Evolutionary conservation across 2,329 filamentous ascomycete species (phyloP), one percentile per base, ranked within the genome.

Genomic region (Ascochyta viciae-villosae): DNA sequence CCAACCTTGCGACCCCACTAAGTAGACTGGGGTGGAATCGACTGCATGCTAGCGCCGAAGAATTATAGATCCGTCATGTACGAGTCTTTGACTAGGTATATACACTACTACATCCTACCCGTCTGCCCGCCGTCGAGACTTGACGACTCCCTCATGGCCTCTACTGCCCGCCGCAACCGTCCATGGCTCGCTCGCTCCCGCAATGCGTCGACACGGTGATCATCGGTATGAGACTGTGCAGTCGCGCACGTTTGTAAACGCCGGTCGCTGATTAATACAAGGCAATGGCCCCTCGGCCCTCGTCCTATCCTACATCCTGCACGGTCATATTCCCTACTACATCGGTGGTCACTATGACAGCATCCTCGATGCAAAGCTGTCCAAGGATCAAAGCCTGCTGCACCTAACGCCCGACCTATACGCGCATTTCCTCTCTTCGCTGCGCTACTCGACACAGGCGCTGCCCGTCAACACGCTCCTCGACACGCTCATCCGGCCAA

Each of bases 251-350:
- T 7, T 37, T 38, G 9, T 16, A 23, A 29, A 22, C 1, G 19
- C 44, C 34, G 16, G 22, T 23, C 24, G 64, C 68, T 74, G 58
- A 73, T 65, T 62, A 65, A 66, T 66, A 0, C 23, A 61, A 86
- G 85, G 85, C 66, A 86, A 85, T 68, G 85, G 85, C 52, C 85
- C 85, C 41, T 85, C 85, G 46, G 83, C 85, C 47, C 78, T 87
- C 74, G 83, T 87, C 62, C 77, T 87, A 33, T 86, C 84, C 41
- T 87, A 85, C 70, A 85, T 87, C 39, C 80, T 87, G 26, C 84
- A 87, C 71, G 85, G 85, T 34, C 78, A 87, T 65, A 76, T 86
- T 49, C 85, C 85, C 5, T 81, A 80, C 66, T 87, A 87, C 64
- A 73, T 79, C 34, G 73, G 79, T 50, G 80, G 80, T 33, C 85